phyloP scores from a whole-genome alignment of 139 green algal genomes.

The Coccomyxa sp. region DNA sequence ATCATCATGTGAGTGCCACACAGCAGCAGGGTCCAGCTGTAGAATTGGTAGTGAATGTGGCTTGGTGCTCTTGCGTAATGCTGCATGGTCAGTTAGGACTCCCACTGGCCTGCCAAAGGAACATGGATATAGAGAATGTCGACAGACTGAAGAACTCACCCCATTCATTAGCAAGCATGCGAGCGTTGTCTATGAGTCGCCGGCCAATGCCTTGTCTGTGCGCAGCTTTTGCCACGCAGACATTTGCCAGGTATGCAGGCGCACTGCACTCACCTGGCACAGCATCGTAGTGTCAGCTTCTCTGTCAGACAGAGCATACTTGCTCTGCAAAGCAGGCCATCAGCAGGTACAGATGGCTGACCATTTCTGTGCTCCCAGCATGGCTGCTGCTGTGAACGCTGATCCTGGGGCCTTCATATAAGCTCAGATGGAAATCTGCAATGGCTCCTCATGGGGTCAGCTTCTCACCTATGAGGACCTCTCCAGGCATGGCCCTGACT shows the following conservation, averaged over 20 bases:
- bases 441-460: background rate
- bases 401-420: too few species aligned
- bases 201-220: conserved; percentile 32
- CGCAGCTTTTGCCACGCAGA: conserved; percentile 30
- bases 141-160: too few species aligned
- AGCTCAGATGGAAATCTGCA: background rate
- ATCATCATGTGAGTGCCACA: background rate
- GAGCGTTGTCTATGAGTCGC: background rate
- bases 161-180: background rate
- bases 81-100: too few species aligned
- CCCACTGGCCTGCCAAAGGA: too few species aligned
- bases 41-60: background rate
- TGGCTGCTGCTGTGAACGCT: too few species aligned
- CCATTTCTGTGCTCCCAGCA: too few species aligned
- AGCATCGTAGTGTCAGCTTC: too few species aligned
- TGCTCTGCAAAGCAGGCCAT: too few species aligned
- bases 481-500: conserved; percentile 25
- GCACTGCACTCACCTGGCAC: conserved; percentile 25
- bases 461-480: conserved; percentile 39
- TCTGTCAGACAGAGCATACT: too few species aligned
- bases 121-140: too few species aligned
- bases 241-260: conserved; percentile 50
- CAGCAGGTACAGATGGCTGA: too few species aligned
- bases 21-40: background rate
- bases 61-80: background rate